These are phyloP conservation scores for Auricularia cornea DNA, from an alignment of 768 basidiomycete genomes.

Conservation along the genomic window DNA sequence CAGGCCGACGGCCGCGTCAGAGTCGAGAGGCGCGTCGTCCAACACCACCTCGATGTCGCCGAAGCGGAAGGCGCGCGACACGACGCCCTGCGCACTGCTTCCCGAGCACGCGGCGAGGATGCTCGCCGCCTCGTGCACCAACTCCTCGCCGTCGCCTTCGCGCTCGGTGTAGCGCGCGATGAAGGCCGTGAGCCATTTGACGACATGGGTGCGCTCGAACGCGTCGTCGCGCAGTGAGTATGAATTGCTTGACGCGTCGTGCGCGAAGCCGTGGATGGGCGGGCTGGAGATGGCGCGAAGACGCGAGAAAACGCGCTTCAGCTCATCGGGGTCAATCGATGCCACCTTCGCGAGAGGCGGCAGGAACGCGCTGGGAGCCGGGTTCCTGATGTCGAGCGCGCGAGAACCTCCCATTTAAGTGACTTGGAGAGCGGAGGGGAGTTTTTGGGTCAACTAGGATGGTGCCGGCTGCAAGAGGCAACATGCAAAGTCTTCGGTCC, in stretches of 20 bases:
- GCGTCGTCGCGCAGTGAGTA: slow-evolving; percentile 31
- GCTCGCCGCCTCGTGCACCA: slow-evolving; percentile 49
- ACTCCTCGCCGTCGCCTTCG: slow-evolving; percentile 21
- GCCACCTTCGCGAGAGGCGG: not conserved
- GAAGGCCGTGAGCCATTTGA: slow-evolving; percentile 69
- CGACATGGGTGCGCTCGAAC: slow-evolving; percentile 58
- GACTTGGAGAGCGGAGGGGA: too few species aligned
- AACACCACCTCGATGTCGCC: slow-evolving; percentile 34
- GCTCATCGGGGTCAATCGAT: not conserved
- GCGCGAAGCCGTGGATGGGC: not conserved
- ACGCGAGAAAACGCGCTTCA: not conserved
- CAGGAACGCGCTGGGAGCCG: not conserved
- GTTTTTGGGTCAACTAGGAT: too few species aligned
- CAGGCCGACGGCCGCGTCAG: slow-evolving; percentile 70
- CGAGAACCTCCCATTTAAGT: too few species aligned
- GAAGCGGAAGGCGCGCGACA: slow-evolving; percentile 49
- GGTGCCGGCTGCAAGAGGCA: too few species aligned
- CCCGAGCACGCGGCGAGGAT: slow-evolving; percentile 60
- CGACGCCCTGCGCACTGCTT: slow-evolving; percentile 49
- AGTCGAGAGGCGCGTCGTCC: slow-evolving; percentile 61
- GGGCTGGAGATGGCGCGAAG: not conserved
- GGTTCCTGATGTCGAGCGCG: too few species aligned
- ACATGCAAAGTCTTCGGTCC: too few species aligned
- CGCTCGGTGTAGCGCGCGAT: slow-evolving; percentile 36
- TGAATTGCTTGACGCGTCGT: not conserved